Evolutionary conservation across 1,284 basidiomycete genomes (phyloP), one percentile per base, ranked within the genome.

Genomic region (Ganoderma sp.): DNA sequence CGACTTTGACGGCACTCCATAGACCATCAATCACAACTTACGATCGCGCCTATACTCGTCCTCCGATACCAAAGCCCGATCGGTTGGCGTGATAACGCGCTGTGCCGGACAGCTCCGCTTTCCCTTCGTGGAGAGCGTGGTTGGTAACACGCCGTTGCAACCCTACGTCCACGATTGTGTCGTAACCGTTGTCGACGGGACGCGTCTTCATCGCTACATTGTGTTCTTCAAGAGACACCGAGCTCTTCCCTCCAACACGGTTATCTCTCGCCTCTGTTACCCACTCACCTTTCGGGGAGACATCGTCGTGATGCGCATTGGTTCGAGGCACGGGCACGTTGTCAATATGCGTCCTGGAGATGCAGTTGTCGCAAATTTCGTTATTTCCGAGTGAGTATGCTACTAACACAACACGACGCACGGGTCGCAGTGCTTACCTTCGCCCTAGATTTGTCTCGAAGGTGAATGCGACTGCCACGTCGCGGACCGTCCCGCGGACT

Each of bases 171-270:
- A 48, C 45, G 45, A 48, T 19, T 48, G 45, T 19, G 45, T 48
- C 45, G 45, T 48, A 19, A 48, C 45, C 9, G 45, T 48, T 9
- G 10, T 48, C 45, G 45, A 48, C n/a, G 45, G 45, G 9, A 6
- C 19, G 19, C 45, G 45, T n/a, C n/a, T 19, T n/a, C 17, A 48
- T 19, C 45, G 45, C 45, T 48, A 48, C 45, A 19, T 48, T 19
- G 19, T 48, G n/a, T 48, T 48, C 45, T 48, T 48, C 45, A 48
- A 48, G 45, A 48, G 45, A 48, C 45, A 48, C n/a, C 9, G 45
- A 9, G 45, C 45, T 19, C 45, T 48, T 7, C 45, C 45, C 19
- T 48, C 45, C 15, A 48, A 48, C n/a, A 7, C 45, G 19, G 4
- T 19, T 10, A 48, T 48, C n/a, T 48, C 45, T 10, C 45, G 45